Base-by-base conservation (phyloP, 1,284 basidiomycete species). In the Agroathelia rolfsii region DNA sequence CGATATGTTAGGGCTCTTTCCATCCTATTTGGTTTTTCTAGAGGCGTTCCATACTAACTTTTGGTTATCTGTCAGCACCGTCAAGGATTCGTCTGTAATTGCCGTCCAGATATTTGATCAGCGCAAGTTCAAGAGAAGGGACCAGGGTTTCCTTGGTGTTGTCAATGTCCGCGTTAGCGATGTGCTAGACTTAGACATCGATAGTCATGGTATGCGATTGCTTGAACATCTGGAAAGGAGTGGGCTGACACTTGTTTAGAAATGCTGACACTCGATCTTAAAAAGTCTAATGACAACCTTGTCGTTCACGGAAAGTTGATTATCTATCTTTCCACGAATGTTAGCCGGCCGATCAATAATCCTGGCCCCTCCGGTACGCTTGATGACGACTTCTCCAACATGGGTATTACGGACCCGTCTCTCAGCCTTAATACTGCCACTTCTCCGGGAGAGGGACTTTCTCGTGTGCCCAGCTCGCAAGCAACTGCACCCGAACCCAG, bases 61-160 rank as follows among this genome's bases (percentile, higher is more conserved):
- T 29, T 11, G 12, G 30, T 31, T 41, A 19, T 14, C 33, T 35
- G 36, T 28, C 47, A 89, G 85, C 46, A 78, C 72, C 30, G 89
- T 94, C 51, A 87, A 82, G 54, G 89, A 94, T 50, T 83, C 84
- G 3, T 93, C 88, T 16, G 79, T 93, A 29, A 71, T 96, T 26
- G 85, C 87, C 3, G 87, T 96, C 3, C 92, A 96, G 59, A 90
- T 95, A 50, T 95, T 95, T 48, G 92, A 96, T 58, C 92, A 95
- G 61, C 81, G 88, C 57, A 95, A 94, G 61, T 95, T 95, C 64
- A 95, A 94, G 66, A 72, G 86, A 59, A 80, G 80, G 57, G 89
- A 95, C 56, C 90, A 95, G 53, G 90, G 90, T 4, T 95, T 95
- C 59, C 66, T 96, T 29, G 90, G 90, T 34, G 89, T 93, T 17